Conservation (phyloP, 805 yeast species). For the Kuraishia borneana region DNA sequence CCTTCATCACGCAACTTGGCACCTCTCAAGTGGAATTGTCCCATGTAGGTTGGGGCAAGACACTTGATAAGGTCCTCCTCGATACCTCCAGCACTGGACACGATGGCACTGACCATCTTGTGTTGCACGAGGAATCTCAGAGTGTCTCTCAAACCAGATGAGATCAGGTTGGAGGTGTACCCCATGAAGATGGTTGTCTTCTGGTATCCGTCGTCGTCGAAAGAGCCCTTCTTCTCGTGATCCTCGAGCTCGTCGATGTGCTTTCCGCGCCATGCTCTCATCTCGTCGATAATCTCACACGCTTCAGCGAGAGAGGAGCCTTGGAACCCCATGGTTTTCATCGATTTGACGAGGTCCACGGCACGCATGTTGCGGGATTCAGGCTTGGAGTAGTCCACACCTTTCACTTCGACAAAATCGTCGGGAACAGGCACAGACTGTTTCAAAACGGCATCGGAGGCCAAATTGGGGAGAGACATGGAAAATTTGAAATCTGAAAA, state of each 20-base stretch:
- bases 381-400: conserved; percentile 80
- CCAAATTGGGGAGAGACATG: conserved; percentile 68
- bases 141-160: conserved; percentile 90
- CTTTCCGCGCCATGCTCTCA: conserved; percentile 90
- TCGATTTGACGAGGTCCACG: conserved; percentile 61
- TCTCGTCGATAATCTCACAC: conserved; percentile 83
- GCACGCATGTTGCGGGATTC: conserved; percentile 73
- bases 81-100: conserved; percentile 96
- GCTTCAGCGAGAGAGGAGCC: conserved; percentile 80
- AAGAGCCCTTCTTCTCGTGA: conserved; percentile 61
- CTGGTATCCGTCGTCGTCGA: conserved; percentile 69
- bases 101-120: conserved; percentile 90
- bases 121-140: conserved; percentile 82
- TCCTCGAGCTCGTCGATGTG: conserved; percentile 59
- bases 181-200: conserved; percentile 91
- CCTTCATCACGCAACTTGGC: conserved; percentile 82
- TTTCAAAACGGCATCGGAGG: conserved; percentile 86
- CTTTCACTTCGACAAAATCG: conserved; percentile 66
- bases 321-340: conserved; percentile 97
- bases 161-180: conserved; percentile 89
- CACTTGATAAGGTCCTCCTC: conserved; percentile 97
- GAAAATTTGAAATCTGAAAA: conserved; percentile 14
- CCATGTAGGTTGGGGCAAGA: conserved; percentile 91
- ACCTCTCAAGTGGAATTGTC: conserved; percentile 82
- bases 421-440: conserved; percentile 81